Evolutionary conservation across 441 rosid species (phyloP), one percentile per base, ranked within the genome.

Genomic region (Syzygium malaccense): DNA sequence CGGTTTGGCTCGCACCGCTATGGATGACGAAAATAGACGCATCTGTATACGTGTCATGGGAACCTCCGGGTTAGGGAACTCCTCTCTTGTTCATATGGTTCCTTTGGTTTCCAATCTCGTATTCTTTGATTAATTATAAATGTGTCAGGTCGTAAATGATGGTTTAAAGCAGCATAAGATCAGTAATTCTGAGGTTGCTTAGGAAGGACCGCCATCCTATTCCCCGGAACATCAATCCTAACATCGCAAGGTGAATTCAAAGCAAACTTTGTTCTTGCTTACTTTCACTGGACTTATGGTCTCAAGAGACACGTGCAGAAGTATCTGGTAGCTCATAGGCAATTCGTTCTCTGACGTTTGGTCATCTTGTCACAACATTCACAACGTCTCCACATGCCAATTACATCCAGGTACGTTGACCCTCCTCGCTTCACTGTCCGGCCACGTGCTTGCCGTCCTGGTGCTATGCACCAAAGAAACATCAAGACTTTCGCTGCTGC

Each of bases 401-500:
- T 64, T 64, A 20, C 75, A 30, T 64, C 75, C 23, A 64, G 3
- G 75, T 7, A 64, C 18, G 20, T 30, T 14, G 41, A 94, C 93
- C 60, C 92, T 91, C 90, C 64, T 92, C 1, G 91, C 94, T 51
- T 92, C 95, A 0, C 15, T 92, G 57, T 56, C 89, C 6, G 94
- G 96, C 4, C 95, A 94, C 62, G 26, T 93, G 6, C 89, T 93
- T 3, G 68, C 19, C 9, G 11, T 64, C 19, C 37, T 64, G 37
- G 37, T 1, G 20, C 48, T 33, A 18, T 33, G 33, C 79, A 19
- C 94, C 4, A 90, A 86, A 88, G 94, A 95, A 64, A 92, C 32
- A 33, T 64, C 92, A 0, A 93, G 96, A 62, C 93, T 94, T 78
- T 89, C 91, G 1, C 60, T 92, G 94, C 83, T 92, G 55, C 90